Evolutionary conservation across 495 filamentous ascomycete species (phyloP).

Genomic region (Neurospora sp.): DNA sequence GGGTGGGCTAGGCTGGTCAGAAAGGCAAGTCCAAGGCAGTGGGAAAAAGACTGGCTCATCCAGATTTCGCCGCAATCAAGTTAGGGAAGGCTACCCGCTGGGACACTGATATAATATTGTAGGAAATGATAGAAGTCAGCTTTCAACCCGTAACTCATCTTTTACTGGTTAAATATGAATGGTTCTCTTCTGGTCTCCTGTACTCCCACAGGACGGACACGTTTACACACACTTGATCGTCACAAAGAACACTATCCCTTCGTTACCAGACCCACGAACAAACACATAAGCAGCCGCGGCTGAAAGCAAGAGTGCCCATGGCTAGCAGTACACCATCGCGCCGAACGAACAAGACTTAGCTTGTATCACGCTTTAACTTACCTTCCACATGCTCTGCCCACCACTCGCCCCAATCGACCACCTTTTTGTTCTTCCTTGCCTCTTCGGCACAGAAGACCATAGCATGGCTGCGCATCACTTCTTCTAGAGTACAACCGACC

Average conservation of each 20-base stretch:
- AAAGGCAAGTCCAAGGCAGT: background rate
- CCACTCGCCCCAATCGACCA: conserved; percentile 72
- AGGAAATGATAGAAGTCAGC: background rate
- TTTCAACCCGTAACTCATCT: background rate
- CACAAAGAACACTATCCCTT: background rate
- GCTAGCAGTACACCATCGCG: background rate
- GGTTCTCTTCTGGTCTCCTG: background rate
- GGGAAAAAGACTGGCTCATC: background rate
- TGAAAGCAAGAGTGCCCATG: background rate
- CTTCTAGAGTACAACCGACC: conserved; percentile 74
- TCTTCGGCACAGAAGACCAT: conserved; percentile 94
- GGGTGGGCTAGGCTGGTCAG: background rate
- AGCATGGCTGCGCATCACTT: conserved; percentile 78
- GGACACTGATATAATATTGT: background rate
- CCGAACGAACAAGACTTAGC: background rate
- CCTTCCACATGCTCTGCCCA: conserved; percentile 49
- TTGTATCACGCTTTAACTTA: conserved; percentile 6
- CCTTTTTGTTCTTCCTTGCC: conserved; percentile 55
- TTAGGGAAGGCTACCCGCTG: background rate
- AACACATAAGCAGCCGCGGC: background rate
- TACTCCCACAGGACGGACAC: background rate
- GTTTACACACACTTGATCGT: background rate
- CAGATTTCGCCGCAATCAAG: background rate
- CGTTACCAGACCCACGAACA: background rate
- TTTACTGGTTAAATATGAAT: background rate